phyloP scores from a whole-genome alignment of 2,329 filamentous ascomycete genomes.

The Phialophora chinensis region DNA sequence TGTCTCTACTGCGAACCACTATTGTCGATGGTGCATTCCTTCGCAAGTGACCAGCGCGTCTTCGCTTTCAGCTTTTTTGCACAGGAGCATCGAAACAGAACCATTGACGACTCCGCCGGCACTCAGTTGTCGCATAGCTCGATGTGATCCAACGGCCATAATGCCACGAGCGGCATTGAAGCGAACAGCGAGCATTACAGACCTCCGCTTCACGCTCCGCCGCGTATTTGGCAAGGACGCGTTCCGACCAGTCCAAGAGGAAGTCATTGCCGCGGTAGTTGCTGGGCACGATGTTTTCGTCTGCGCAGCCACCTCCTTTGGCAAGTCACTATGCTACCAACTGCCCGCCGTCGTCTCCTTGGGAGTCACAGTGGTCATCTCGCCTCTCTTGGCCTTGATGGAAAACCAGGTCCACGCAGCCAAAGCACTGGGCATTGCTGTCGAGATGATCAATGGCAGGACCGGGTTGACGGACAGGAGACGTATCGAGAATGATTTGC shows the following conservation, averaged over 20 bases:
- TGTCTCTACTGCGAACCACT: slow-evolving; percentile 6
- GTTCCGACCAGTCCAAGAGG: slow-evolving; percentile 85
- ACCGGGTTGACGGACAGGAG: slow-evolving; percentile 70
- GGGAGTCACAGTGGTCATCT: slow-evolving; percentile 89
- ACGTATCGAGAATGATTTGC: slow-evolving; percentile 77
- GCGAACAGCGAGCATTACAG: slow-evolving; percentile 45
- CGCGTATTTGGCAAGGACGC: slow-evolving; percentile 73
- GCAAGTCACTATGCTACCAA: slow-evolving; percentile 92
- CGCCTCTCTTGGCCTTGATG: slow-evolving; percentile 88
- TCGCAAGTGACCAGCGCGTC: background rate
- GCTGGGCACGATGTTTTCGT: slow-evolving; percentile 89
- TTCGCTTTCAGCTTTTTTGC: background rate
- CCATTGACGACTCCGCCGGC: background rate
- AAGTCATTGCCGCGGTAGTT: slow-evolving; percentile 83
- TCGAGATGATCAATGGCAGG: slow-evolving; percentile 85
- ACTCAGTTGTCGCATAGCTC: background rate
- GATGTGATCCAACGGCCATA: background rate
- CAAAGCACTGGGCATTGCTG: slow-evolving; percentile 73
- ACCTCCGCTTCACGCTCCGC: slow-evolving; percentile 76
- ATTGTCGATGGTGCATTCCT: too few species aligned
- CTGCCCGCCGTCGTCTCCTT: slow-evolving; percentile 85
- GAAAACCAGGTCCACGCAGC: slow-evolving; percentile 91
- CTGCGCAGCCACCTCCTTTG: slow-evolving; percentile 77
- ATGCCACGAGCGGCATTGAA: slow-evolving; percentile 23
- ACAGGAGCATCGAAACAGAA: background rate